Evolutionary conservation across 108 stramenopile species (phyloP), one percentile per base, ranked within the genome.

Genomic region (Cyclotella cryptica): DNA sequence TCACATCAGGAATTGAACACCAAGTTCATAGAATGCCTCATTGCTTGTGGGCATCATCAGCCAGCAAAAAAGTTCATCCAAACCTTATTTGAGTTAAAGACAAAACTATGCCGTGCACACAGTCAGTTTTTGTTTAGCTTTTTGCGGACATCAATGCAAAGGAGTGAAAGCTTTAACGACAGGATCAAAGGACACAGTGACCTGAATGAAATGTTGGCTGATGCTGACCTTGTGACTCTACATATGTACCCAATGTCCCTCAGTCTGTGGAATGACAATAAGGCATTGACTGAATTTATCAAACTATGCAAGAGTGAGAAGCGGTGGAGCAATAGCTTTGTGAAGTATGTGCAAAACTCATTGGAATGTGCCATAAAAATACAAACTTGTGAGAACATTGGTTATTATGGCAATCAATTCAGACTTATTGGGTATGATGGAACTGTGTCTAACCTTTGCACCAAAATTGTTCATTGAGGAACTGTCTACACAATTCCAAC

Each of bases 151-250:
- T 19, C 14, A 7, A 54, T 19, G n/a, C 53, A 54, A n/a, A 54
- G 53, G 18, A 54, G 53, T 54, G 53, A 54, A n/a, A 19, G 53
- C 7, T 19, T 19, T 7, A 54, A 54, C 19, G 53, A 7, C 12
- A n/a, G 18, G n/a, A 54, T 54, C n/a, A 54, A 54, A 19, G 53
- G 53, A 54, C 14, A 54, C 18, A 54, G n/a, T 13, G 53, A 54
- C 19, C 18, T 54, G 18, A 54, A 54, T 19, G 53, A 13, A 18
- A 19, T n/a, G 14, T 19, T 54, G 14, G 14, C 53, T 7, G n/a
- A 54, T 54, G 53, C 53, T 54, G 53, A 54, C 19, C 53, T 54
- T n/a, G 53, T 54, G 7, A 54, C 53, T 19, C 19, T 54, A n/a
- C 53, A 54, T 54, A 19, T 19, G n/a, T 7, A 19, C 14, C 6